Evolutionary conservation across 2,329 filamentous ascomycete genomes (phyloP), one percentile per base, ranked within the genome.

Genomic region (Chalara sp.): DNA sequence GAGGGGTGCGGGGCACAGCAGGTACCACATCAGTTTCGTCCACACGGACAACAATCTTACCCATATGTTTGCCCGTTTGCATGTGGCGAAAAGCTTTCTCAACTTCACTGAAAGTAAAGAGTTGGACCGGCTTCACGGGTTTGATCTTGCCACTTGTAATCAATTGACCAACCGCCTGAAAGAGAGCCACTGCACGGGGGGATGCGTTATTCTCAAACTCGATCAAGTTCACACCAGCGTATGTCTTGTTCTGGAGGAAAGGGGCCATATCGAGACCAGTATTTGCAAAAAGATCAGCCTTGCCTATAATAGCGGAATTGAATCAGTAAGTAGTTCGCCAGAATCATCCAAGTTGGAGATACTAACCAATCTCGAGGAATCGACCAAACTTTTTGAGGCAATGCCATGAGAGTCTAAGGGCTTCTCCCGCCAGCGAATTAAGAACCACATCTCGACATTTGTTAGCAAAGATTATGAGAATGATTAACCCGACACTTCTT

Each of bases 301-400:
- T 21, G 21, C 21, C 21, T 21, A 21, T 21, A 3, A 3, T 21
- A 21, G 21, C 21, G 21, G 21, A 21, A 21, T 21, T 21, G 21
- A 39, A 10, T n/a, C 35, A 39, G 35, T 39, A 39, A 10, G 2
- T 39, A n/a, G 2, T n/a, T 3, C 3, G 35, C 3, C 35, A 39
- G 35, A 21, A 21, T 21, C 3, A 21, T 21, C 21, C 3, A 21
- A 21, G 2, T 21, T 21, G 3, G 21, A 21, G 21, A 21, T 21
- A 21, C 21, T 21, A 21, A 21, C 67, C 66, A 10, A 72, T 58
- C 44, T 72, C 68, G 0, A 72, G 47, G 35, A 72, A 69, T 0
- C 63, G 56, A 0, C 69, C 69, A 47, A 67, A 66, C 0, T 48
- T 46, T 4, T 67, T 64, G 5, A 72, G 32, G 45, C 64, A 68